These are phyloP conservation scores for Aureobasidium namibiae DNA, from an alignment of 2,329 filamentous ascomycete species.

Conservation along the genomic window DNA sequence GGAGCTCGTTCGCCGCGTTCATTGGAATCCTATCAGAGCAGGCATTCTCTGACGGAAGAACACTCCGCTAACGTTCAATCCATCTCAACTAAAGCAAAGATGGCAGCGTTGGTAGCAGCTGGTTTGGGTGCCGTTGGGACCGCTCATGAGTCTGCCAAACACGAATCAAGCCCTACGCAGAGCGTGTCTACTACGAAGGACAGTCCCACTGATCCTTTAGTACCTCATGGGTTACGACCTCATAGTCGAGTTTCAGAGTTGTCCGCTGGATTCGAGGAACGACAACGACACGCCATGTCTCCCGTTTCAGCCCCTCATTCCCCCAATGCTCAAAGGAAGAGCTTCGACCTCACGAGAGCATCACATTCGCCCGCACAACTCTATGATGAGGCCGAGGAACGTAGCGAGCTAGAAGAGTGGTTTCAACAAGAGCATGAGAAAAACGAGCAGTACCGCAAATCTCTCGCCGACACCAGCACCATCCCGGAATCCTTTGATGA, in stretches of 20 bases:
- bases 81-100: conserved; percentile 31
- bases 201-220: conserved; percentile 31
- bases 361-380: background rate
- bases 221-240: conserved; percentile 26
- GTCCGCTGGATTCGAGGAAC: conserved; percentile 9
- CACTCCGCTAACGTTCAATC: conserved; percentile 32
- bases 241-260: conserved; percentile 19
- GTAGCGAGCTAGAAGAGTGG: conserved; percentile 39
- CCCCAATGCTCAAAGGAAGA: conserved; percentile 18
- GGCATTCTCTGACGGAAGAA: conserved; percentile 44
- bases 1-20: conserved; percentile 45
- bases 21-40: conserved; percentile 59
- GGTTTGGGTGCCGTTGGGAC: conserved; percentile 28
- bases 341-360: background rate
- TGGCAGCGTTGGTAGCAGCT: conserved; percentile 30
- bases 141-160: conserved; percentile 21
- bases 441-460: conserved; percentile 50
- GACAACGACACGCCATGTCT: background rate
- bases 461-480: conserved; percentile 26
- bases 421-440: conserved; percentile 47
- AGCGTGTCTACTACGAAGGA: conserved; percentile 81
- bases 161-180: conserved; percentile 73
- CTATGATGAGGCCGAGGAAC: conserved; percentile 22
- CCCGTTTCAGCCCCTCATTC: background rate
- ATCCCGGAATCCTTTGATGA: conserved; percentile 33